Evolutionary conservation across 169 alveolate species (phyloP).

Genomic region (Cryptosporidium felis): DNA sequence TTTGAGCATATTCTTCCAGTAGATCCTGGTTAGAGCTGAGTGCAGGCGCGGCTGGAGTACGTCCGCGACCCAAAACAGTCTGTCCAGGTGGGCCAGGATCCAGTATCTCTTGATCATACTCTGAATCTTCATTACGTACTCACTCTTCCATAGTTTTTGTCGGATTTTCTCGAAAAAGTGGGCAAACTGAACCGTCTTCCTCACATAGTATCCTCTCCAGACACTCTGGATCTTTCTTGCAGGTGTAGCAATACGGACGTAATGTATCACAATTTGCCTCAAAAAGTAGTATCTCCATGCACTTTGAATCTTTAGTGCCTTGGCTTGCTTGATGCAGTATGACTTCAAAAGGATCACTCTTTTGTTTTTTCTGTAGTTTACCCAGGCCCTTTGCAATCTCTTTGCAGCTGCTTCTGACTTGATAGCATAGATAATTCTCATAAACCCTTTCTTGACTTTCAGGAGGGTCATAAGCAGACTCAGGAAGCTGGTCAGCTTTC

Average conservation of each 20-base stretch:
- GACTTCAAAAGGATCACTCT: not conserved
- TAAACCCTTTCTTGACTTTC: conserved; percentile 7
- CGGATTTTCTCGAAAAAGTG: conserved; percentile 37
- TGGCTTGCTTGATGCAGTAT: conserved; percentile 35
- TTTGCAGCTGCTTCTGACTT: conserved; percentile 51
- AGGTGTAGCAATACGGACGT: conserved; percentile 58
- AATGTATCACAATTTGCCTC: conserved; percentile 34
- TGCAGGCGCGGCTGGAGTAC: conserved; percentile 63
- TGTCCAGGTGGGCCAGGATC: conserved; percentile 65
- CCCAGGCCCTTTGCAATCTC: conserved; percentile 30
- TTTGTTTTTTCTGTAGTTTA: conserved; percentile 20
- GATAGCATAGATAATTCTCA: not conserved
- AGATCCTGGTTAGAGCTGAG: conserved; percentile 45
- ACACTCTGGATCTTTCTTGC: conserved; percentile 73
- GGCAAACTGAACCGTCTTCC: conserved; percentile 45
- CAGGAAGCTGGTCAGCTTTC: not conserved
- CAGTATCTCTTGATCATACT: conserved; percentile 56
- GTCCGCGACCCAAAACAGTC: conserved; percentile 56
- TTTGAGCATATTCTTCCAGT: conserved; percentile 46
- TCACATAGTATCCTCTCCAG: conserved; percentile 75
- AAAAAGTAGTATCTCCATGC: conserved; percentile 51
- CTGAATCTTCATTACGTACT: conserved; percentile 52
- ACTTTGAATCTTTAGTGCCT: conserved; percentile 46
- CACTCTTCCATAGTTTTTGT: conserved; percentile 32
- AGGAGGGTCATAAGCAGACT: not conserved